Evolutionary conservation across 306 rosid genomes (phyloP).

Genomic region (Glycine soja): DNA sequence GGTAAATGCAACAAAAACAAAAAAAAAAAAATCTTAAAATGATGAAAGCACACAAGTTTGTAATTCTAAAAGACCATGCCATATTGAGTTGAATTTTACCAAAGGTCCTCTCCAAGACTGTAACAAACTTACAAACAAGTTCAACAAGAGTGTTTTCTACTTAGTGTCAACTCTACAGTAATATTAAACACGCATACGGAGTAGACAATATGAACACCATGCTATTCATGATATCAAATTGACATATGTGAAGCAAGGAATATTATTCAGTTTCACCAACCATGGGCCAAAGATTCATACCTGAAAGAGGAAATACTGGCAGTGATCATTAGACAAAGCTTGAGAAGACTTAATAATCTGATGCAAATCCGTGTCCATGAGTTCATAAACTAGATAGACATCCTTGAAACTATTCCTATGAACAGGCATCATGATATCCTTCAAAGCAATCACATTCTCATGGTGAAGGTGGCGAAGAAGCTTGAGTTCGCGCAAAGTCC

Average conservation of each 20-base stretch:
- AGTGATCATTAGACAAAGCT: conserved; percentile 82
- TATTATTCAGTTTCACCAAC: neutral
- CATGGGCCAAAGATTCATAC: conserved; percentile 47
- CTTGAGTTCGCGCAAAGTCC: conserved; percentile 88
- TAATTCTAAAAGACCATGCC: neutral
- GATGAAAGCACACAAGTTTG: neutral
- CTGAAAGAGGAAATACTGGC: conserved; percentile 97
- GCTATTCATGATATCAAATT: conserved; percentile 18
- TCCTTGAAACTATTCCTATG: conserved; percentile 79
- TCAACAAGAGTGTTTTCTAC: neutral
- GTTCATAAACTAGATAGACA: conserved; percentile 92
- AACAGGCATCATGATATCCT: conserved; percentile 90
- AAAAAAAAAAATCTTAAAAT: conserved; percentile 26
- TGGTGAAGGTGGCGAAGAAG: conserved; percentile 88
- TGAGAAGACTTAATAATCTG: conserved; percentile 93
- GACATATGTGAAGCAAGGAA: conserved; percentile 29
- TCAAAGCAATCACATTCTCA: conserved; percentile 83
- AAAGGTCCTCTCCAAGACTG: neutral
- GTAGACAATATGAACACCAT: neutral
- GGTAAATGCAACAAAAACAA: conserved; percentile 23
- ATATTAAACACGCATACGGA: conserved; percentile 22
- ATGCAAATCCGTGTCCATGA: conserved; percentile 97
- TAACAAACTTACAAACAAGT: conserved; percentile 23
- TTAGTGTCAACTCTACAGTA: conserved; percentile 14
- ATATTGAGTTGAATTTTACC: neutral